A percentile compares a stretch with the other conserved stretches of the same genome.
These are phyloP conservation scores for Penicillium pulvis DNA, from an alignment of 495 filamentous ascomycete species.

Conservation along the genomic window DNA sequence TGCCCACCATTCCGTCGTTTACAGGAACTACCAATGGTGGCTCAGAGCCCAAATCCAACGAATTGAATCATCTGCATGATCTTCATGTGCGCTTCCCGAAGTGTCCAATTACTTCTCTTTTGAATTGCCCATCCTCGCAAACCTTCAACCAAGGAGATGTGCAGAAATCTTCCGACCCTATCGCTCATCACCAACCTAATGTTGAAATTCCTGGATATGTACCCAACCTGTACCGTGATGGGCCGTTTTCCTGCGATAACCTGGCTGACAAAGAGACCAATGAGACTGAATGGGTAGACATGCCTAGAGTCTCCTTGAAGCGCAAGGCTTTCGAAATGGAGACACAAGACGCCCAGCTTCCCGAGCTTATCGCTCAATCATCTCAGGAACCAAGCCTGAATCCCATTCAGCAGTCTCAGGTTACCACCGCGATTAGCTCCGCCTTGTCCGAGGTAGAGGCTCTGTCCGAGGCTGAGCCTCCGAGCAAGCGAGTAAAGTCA, in stretches of 20 bases:
- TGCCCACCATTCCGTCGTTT: neutral
- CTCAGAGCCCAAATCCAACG: neutral
- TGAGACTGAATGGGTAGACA: neutral
- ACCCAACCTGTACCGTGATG: slow-evolving; percentile 11
- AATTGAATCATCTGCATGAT: slow-evolving; percentile 7
- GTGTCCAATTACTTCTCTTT: slow-evolving; percentile 7
- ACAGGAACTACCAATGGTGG: neutral
- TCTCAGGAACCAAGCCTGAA: slow-evolving; percentile 33
- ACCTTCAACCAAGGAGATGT: neutral
- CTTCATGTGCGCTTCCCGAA: slow-evolving; percentile 14
- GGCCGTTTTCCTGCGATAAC: slow-evolving; percentile 14
- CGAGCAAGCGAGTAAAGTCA: slow-evolving; percentile 37
- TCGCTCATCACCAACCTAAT: neutral
- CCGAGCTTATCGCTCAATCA: slow-evolving; percentile 7
- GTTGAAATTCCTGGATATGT: neutral
- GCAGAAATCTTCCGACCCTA: neutral
- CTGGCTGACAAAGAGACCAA: neutral
- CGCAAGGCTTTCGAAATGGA: slow-evolving; percentile 39
- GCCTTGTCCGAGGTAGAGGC: slow-evolving; percentile 24
- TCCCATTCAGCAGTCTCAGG: slow-evolving; percentile 13
- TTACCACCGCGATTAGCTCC: slow-evolving; percentile 21
- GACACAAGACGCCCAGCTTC: slow-evolving; percentile 14
- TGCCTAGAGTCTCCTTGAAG: slow-evolving; percentile 24
- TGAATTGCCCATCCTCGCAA: neutral
- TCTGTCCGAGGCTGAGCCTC: slow-evolving; percentile 29